Percentiles rank a stretch among this genome's conserved stretches.
Conservation (phyloP, 2,329 filamentous ascomycete genomes). For the Neurospora sp. region DNA sequence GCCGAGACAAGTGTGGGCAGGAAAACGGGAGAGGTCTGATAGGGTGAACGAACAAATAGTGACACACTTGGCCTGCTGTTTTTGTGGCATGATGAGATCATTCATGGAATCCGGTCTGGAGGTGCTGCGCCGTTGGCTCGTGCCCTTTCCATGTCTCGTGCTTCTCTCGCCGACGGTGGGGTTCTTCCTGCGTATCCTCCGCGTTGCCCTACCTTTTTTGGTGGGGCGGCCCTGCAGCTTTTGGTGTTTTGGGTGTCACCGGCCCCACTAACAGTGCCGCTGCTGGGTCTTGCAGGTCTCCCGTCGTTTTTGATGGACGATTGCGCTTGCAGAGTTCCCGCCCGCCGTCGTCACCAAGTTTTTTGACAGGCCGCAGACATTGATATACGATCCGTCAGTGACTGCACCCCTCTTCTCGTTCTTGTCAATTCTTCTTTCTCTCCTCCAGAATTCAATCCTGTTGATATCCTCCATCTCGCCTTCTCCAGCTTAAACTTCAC, state of each 20-base stretch:
- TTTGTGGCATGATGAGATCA: constrained; percentile 23
- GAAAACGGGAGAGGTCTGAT: neutral
- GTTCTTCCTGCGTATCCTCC: neutral
- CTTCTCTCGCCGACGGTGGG: neutral
- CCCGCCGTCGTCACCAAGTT: neutral
- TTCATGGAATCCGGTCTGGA: constrained; percentile 7
- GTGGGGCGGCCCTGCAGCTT: neutral
- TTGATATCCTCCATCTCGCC: neutral
- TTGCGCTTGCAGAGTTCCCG: neutral
- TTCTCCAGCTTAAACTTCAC: neutral
- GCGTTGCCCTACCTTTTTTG: neutral
- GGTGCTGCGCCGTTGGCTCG: constrained; percentile 3
- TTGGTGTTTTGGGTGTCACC: neutral
- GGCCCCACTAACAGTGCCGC: neutral
- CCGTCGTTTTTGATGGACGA: neutral
- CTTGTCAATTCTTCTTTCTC: neutral
- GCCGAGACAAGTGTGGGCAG: neutral
- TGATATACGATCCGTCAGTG: neutral
- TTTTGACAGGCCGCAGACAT: neutral
- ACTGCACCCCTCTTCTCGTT: neutral
- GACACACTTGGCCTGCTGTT: constrained; percentile 2
- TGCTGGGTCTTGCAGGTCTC: neutral
- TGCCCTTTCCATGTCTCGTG: neutral
- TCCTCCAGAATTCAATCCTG: neutral
- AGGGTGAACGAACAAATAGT: neutral